A percentile compares a stretch with the other conserved stretches of the same genome.
Evolutionary conservation across 768 basidiomycete genomes (phyloP).

Genomic region (Pleurotus sapidus): DNA sequence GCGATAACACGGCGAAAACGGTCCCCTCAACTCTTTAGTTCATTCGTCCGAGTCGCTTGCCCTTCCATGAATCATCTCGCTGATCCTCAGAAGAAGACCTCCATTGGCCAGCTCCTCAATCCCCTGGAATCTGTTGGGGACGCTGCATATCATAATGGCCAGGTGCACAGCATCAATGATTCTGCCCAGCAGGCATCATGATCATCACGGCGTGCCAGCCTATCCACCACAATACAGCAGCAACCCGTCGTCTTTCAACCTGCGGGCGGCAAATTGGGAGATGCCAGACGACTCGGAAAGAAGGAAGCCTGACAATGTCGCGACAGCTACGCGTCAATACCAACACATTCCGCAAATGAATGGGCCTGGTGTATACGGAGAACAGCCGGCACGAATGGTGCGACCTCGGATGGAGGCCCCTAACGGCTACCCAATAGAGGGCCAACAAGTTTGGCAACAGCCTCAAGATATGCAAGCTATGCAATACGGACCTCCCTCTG

Average conservation of each 20-base stretch:
- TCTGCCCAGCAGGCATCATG: constrained; percentile 3
- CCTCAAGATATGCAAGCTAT: constrained; percentile 26
- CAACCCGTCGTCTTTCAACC: constrained; percentile 39
- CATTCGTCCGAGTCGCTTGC: not conserved
- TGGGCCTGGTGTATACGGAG: constrained; percentile 17
- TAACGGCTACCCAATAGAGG: constrained; percentile 23
- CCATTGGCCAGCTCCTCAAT: constrained; percentile 16
- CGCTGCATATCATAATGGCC: not conserved
- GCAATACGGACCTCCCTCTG: constrained; percentile 38
- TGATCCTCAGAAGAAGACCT: constrained; percentile 15
- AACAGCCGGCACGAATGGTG: constrained; percentile 25
- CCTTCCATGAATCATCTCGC: constrained; percentile 12
- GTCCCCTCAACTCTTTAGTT: not conserved
- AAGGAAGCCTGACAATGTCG: constrained; percentile 32
- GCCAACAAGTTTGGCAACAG: constrained; percentile 24
- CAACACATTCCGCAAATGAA: constrained; percentile 19
- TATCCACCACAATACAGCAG: constrained; percentile 16
- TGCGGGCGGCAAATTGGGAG: constrained; percentile 63
- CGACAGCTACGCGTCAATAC: constrained; percentile 31
- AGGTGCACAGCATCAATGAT: constrained; percentile 2
- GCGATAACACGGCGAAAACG: constrained; percentile 6
- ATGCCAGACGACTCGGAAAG: constrained; percentile 27
- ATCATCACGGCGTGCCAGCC: constrained; percentile 9
- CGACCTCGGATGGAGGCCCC: constrained; percentile 29
- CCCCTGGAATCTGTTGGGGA: constrained; percentile 8